Percentiles rank a stretch among this genome's conserved stretches.
phyloP scores from a whole-genome alignment of 805 yeast genomes.

The Candida parachauliodes region DNA sequence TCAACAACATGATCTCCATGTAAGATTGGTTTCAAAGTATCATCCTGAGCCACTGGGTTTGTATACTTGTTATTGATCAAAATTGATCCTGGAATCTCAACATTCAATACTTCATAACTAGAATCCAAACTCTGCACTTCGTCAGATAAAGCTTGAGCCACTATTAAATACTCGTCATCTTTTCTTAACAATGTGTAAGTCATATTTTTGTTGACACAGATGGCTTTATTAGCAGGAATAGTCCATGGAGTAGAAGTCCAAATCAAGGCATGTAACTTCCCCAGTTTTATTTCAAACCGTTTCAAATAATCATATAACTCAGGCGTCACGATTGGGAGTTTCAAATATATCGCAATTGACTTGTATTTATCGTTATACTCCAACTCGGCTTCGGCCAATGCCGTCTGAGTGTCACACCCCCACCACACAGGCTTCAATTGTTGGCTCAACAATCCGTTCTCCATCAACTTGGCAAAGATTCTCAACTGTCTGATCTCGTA shows the following conservation, averaged over 20 bases:
- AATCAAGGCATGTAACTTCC: slow-evolving; percentile 42
- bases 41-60: slow-evolving; percentile 9
- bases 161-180: slow-evolving; percentile 46
- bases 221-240: slow-evolving; percentile 78
- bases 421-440: slow-evolving; percentile 95
- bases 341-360: slow-evolving; percentile 66
- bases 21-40: slow-evolving; percentile 52
- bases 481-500: slow-evolving; percentile 75
- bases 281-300: neutral
- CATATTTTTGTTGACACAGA: slow-evolving; percentile 61
- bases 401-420: slow-evolving; percentile 93
- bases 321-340: slow-evolving; percentile 46
- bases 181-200: slow-evolving; percentile 48
- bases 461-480: slow-evolving; percentile 63
- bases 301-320: slow-evolving; percentile 2
- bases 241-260: slow-evolving; percentile 99
- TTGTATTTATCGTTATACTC: slow-evolving; percentile 75
- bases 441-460: slow-evolving; percentile 66
- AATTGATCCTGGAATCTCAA: slow-evolving; percentile 19
- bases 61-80: slow-evolving; percentile 39
- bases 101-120: slow-evolving; percentile 9
- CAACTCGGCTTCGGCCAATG: slow-evolving; percentile 93
- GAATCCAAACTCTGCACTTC: slow-evolving; percentile 30
- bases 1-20: slow-evolving; percentile 81
- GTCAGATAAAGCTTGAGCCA: slow-evolving; percentile 50